phyloP scores from a whole-genome alignment of 345 rosid species.

The Rhizophora mangle region DNA sequence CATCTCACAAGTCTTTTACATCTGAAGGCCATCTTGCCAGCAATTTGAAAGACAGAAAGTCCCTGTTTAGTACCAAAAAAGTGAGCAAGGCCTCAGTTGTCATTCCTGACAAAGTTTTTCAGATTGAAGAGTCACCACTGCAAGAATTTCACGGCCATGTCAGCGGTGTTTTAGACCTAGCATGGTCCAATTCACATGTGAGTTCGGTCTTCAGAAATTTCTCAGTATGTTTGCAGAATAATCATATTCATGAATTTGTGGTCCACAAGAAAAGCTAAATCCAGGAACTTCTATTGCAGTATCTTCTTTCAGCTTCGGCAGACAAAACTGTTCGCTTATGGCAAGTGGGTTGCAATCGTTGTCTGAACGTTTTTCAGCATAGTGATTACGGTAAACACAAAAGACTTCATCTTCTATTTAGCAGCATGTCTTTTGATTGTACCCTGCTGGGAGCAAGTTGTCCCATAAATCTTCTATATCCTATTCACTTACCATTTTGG shows the following conservation, averaged over 20 bases:
- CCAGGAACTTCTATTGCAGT: constrained; percentile 40
- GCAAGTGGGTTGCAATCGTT: constrained; percentile 49
- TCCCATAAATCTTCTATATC: neutral
- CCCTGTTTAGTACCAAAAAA: constrained; percentile 28
- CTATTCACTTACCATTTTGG: neutral
- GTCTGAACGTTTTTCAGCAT: constrained; percentile 61
- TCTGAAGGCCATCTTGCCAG: constrained; percentile 18
- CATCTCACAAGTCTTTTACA: constrained; percentile 29
- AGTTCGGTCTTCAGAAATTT: constrained; percentile 23
- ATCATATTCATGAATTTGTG: neutral
- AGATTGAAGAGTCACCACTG: constrained; percentile 61
- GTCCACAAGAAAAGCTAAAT: neutral
- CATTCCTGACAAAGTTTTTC: constrained; percentile 63
- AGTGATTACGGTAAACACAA: constrained; percentile 54
- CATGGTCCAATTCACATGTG: constrained; percentile 85
- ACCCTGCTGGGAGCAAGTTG: neutral
- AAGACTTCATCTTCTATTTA: neutral
- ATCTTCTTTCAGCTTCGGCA: constrained; percentile 67
- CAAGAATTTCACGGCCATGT: constrained; percentile 71
- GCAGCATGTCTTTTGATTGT: neutral
- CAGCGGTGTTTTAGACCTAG: constrained; percentile 66
- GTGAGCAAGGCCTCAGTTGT: constrained; percentile 30
- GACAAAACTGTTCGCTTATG: constrained; percentile 81
- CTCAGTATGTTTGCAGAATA: neutral
- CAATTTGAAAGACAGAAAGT: constrained; percentile 17